Base-by-base conservation (phyloP, 345 rosid genomes). In the Firmiana major region DNA sequence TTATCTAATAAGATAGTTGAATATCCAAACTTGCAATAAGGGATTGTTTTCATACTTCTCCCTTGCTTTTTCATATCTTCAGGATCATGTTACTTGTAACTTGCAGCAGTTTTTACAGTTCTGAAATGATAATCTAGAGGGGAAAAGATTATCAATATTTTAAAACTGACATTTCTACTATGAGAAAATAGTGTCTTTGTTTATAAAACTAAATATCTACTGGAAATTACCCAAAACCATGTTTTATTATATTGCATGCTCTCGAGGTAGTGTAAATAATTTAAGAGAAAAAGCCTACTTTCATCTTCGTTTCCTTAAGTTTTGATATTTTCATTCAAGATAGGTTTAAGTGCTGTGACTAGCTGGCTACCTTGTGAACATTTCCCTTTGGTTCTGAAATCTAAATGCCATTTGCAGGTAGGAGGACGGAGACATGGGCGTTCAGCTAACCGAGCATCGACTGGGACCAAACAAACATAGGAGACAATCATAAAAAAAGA, bases 381-480 rank as follows among this genome's bases (percentile, higher is more conserved):
- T 21, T 22, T 26, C 8, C 9, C 15, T 48, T 62, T 31, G 17
- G 17, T 68, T 60, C 57, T 49, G 43, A 70, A 42, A 45, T 11
- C 54, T 70, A 26, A 48, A 28, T 26, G 36, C 0, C 38, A 40
- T 69, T 68, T 77, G 78, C 85, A 94, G 97, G 86, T 91, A 86
- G 82, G 91, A 91, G 73, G 82, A 1, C 38, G 34, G 34, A 31
- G 89, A 80, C 42, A 87, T 84, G 93, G 98, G 94, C 28, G 87
- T 88, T 22, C 84, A 87, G 84, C 94, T 87, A 75, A 94, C 94
- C 2, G 97, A 93, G 73, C 95, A 97, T 7, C 79, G 90, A 60
- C 34, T 31, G 34, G 34, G 3, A 31, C 89, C 84, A 17, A 92
- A 94, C 81, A 94, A 92, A 87, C 92, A 94, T 63, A 84, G 97